Evolutionary conservation across 2,329 filamentous ascomycete species (phyloP).

Genomic region (Beauveria scarabaeidicola): DNA sequence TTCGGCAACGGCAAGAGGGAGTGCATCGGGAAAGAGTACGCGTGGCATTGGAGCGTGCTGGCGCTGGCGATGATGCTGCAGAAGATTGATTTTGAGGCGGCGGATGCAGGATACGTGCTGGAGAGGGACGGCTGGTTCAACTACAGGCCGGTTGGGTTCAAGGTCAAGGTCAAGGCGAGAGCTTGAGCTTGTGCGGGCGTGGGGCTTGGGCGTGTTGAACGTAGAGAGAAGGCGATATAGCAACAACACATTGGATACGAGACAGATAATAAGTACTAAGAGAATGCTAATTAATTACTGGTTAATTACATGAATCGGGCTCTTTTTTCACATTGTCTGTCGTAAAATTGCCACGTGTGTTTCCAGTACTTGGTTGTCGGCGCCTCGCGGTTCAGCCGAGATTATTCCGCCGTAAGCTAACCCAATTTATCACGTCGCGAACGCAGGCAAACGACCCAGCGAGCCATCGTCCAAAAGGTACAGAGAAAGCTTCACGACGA

Average conservation of each 20-base stretch:
- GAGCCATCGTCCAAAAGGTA: not conserved
- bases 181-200: not conserved
- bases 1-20: constrained; percentile 44
- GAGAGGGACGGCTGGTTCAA: constrained; percentile 46
- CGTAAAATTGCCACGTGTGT: too few relatives aligned
- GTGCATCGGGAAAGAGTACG: constrained; percentile 44
- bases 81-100: constrained; percentile 38
- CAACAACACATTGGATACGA: not conserved
- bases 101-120: constrained; percentile 30
- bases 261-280: not conserved
- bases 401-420: constrained; percentile 3
- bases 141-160: constrained; percentile 37
- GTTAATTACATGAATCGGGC: too few relatives aligned
- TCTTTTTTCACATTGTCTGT: too few relatives aligned
- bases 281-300: not conserved
- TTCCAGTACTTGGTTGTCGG: not conserved
- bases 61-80: constrained; percentile 34
- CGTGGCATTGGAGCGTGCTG: constrained; percentile 36
- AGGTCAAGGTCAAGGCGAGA: constrained; percentile 34
- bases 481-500: not conserved
- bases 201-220: not conserved
- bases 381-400: not conserved
- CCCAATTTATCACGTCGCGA: constrained; percentile 6
- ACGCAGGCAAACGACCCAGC: not conserved
- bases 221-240: not conserved